phyloP scores from a whole-genome alignment of 2,329 filamentous ascomycete species.

The Tolypocladium paradoxum region DNA sequence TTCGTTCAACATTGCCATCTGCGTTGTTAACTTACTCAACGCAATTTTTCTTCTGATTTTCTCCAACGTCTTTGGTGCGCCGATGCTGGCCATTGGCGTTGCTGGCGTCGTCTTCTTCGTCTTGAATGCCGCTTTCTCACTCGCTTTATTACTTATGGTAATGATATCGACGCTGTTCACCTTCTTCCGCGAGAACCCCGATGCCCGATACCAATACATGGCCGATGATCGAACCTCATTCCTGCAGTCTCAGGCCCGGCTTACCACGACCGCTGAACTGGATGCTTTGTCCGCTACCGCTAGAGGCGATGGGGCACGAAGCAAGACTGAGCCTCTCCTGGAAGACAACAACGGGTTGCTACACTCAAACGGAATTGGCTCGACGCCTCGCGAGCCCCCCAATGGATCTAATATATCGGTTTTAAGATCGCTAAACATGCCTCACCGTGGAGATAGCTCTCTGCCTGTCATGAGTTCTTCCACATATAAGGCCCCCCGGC shows the following conservation, averaged over 20 bases:
- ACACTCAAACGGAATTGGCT: neutral
- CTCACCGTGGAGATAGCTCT: neutral
- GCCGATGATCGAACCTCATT: slow-evolving; percentile 91
- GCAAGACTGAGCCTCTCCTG: slow-evolving; percentile 24
- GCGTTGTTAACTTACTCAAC: slow-evolving; percentile 82
- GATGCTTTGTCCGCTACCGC: slow-evolving; percentile 84
- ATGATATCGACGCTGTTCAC: slow-evolving; percentile 50
- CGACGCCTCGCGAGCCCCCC: too few relatives aligned
- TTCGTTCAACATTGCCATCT: slow-evolving; percentile 89
- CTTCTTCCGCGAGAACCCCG: slow-evolving; percentile 85
- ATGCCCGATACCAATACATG: slow-evolving; percentile 93
- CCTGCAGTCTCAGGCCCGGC: slow-evolving; percentile 86
- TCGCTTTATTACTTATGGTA: slow-evolving; percentile 74
- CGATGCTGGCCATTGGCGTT: slow-evolving; percentile 71
- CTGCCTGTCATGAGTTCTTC: neutral
- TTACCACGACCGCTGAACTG: slow-evolving; percentile 71
- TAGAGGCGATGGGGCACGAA: slow-evolving; percentile 61
- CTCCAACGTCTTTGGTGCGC: slow-evolving; percentile 75
- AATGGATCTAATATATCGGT: neutral
- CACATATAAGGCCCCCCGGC: neutral
- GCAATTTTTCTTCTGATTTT: slow-evolving; percentile 83
- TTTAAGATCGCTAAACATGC: neutral
- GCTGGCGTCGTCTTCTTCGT: slow-evolving; percentile 87
- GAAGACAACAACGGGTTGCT: slow-evolving; percentile 31
- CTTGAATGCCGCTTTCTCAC: slow-evolving; percentile 71